Evolutionary conservation across 2,329 filamentous ascomycete species (phyloP).

Genomic region (Madurella mycetomatis): DNA sequence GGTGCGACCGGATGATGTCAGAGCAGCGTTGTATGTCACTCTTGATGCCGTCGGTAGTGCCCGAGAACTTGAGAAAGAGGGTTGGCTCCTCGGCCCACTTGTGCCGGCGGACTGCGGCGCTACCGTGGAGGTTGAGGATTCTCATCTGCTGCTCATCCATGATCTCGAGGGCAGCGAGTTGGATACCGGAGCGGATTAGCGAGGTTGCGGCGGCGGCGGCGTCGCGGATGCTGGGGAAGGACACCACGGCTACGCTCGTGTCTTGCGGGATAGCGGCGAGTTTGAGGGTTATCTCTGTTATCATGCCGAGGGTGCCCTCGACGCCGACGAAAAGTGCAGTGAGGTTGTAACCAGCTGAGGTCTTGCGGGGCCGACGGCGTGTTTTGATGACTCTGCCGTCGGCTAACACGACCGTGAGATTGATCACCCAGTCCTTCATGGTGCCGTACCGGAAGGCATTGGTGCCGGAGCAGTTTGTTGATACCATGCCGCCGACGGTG

Average conservation of each 20-base stretch:
- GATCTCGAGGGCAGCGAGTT: slow-evolving; percentile 61
- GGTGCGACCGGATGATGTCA: slow-evolving; percentile 47
- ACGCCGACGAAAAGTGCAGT: slow-evolving; percentile 65
- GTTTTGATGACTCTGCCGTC: slow-evolving; percentile 73
- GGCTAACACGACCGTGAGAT: slow-evolving; percentile 74
- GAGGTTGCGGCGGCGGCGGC: slow-evolving; percentile 61
- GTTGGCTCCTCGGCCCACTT: slow-evolving; percentile 67
- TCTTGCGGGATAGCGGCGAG: slow-evolving; percentile 59
- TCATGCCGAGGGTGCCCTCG: slow-evolving; percentile 66
- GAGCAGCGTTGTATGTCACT: slow-evolving; percentile 59
- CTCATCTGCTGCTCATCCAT: slow-evolving; percentile 64
- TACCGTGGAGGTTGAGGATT: slow-evolving; percentile 60
- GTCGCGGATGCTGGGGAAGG: slow-evolving; percentile 54
- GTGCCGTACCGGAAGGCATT: slow-evolving; percentile 83
- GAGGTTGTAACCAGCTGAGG: slow-evolving; percentile 67
- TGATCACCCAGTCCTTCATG: slow-evolving; percentile 84
- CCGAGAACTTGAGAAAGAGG: slow-evolving; percentile 71
- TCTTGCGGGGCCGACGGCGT: slow-evolving; percentile 61
- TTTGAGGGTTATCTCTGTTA: slow-evolving; percentile 67
- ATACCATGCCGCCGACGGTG: slow-evolving; percentile 78
- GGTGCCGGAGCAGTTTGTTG: slow-evolving; percentile 63
- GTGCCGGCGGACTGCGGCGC: slow-evolving; percentile 48
- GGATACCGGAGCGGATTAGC: slow-evolving; percentile 61
- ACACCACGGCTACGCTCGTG: slow-evolving; percentile 61
- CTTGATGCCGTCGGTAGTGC: slow-evolving; percentile 58